Base-by-base conservation (phyloP, 2,329 filamentous ascomycete genomes). In the Fusarium kyushuense region DNA sequence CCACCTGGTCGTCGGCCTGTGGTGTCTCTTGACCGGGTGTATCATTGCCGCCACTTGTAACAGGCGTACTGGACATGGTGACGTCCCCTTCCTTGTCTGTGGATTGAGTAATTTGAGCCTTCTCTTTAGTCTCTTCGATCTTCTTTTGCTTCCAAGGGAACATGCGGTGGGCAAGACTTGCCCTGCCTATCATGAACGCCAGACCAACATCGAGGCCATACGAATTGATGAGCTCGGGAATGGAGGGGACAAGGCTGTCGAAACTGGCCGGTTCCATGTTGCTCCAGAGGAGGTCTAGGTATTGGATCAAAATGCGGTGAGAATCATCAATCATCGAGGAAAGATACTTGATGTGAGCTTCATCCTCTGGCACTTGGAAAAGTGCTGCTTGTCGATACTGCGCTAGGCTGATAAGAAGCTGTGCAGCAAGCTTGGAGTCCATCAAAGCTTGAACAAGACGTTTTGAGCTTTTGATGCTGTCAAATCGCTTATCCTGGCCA, bases 251-350 rank as follows among this genome's bases (percentile, higher is more conserved):
- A 19, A 91, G 85, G 3, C 83, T 81, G 73, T 96, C 92, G 64
- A 97, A 98, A 21, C 94, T 88, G 36, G 90, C 87, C 0, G 89
- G 84, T 0, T 90, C 85, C 30, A 97, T 80, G 74, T 94, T 96
- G 76, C 88, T 92, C 75, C 92, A 91, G 32, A 99, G 85, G 9
- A 97, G 86, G 73, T 98, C 96, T 19, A 98, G 84, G 75, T 96
- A 99, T 74, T 97, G 94, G 25, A 89, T 87, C 25, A 98, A 85
- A 11, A 94, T 90, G 62, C 92, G 88, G 70, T 97, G 93, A 21
- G 96, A 91, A 76, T 97, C 94, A 76, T 99, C 96, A 53, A 97
- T 87, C 69, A 97, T 90, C 52, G 93, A 93, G 4, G 93, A 92
- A 14, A 98, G 82, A 42, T 94, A 90, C 78, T 99, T 99, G 76